Base-by-base conservation (phyloP, 2,329 filamentous ascomycete genomes). In the Penicillium sp. region DNA sequence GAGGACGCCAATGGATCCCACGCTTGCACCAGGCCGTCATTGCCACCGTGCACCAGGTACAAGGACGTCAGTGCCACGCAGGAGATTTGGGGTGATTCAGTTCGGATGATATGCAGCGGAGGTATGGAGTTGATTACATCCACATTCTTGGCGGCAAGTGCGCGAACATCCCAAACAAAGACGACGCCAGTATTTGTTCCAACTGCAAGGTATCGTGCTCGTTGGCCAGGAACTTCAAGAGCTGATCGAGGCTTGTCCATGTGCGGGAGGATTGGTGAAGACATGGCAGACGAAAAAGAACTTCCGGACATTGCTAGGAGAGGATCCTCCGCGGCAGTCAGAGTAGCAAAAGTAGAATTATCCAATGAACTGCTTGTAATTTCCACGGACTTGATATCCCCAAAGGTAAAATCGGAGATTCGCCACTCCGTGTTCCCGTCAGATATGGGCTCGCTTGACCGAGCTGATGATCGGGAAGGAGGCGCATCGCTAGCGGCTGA, bases 1-100 rank as follows among this genome's bases (percentile, higher is more conserved):
- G 79, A 86, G 1, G 91, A 97, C 1, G 85, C 88, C 38, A 98
- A 74, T n/a, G 87, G 87, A 71, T 98, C 93, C 93, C 93, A 98
- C 5, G 89, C 87, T 67, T 97, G 93, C 4, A 95, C 91, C 3
- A 97, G 79, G 0, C 93, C 91, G 69, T 98, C 93, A 56, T 87
- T 95, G 22, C 93, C 93, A 40, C 93, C 93, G 65, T 95, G 88
- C 6, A 97, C 86, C 13, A 98, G 71, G 63, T 95, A 94, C 13
- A 98, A 74, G 1, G 89, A 86, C 1, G 89, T 89, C 38, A 95
- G 67, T 5, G 86, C 93, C 13, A 98, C 69, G 50, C 84, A 88
- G 0, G 89, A 87, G 14, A 97, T 83, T 62, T 89, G 80, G 0
- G 91, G 89, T 0, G 91, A 97, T 37, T 95, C 89, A 0, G 93